Percentiles rank a stretch among this genome's conserved stretches.
Evolutionary conservation across 2,329 filamentous ascomycete species (phyloP).

Genomic region (Hawksworthiomyces lignivorus): DNA sequence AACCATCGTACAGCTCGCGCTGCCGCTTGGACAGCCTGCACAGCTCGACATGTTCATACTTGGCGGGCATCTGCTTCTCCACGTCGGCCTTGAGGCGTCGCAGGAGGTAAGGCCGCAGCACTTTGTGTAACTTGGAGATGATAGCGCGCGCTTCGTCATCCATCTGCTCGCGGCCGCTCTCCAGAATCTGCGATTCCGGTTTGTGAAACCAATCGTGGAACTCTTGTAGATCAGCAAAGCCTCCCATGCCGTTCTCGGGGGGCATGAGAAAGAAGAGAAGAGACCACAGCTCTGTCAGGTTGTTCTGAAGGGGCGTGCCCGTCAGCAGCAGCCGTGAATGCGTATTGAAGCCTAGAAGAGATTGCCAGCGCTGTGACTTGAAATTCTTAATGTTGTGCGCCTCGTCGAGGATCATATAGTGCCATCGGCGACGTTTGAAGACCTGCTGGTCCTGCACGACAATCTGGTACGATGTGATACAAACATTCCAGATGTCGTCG

Average conservation of each 20-base stretch:
- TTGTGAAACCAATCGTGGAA: conserved; percentile 96
- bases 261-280: conserved; percentile 95
- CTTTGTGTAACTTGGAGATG: conserved; percentile 88
- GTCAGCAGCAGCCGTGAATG: conserved; percentile 80
- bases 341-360: conserved; percentile 87
- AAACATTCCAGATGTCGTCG: conserved; percentile 90
- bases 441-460: conserved; percentile 90
- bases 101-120: conserved; percentile 84
- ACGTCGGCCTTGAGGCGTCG: conserved; percentile 91
- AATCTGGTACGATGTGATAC: conserved; percentile 95
- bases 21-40: conserved; percentile 93
- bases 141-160: conserved; percentile 89
- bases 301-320: conserved; percentile 93
- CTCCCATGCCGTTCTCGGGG: conserved; percentile 75
- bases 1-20: conserved; percentile 91
- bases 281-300: conserved; percentile 94
- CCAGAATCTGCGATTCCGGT: conserved; percentile 90
- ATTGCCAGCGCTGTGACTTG: conserved; percentile 95
- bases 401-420: conserved; percentile 97
- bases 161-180: conserved; percentile 88
- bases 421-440: conserved; percentile 88
- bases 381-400: conserved; percentile 99
- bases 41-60: conserved; percentile 95
- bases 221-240: conserved; percentile 89
- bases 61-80: conserved; percentile 97